phyloP scores from a whole-genome alignment of 2,329 filamentous ascomycete genomes.

The Xylariaceae sp. region DNA sequence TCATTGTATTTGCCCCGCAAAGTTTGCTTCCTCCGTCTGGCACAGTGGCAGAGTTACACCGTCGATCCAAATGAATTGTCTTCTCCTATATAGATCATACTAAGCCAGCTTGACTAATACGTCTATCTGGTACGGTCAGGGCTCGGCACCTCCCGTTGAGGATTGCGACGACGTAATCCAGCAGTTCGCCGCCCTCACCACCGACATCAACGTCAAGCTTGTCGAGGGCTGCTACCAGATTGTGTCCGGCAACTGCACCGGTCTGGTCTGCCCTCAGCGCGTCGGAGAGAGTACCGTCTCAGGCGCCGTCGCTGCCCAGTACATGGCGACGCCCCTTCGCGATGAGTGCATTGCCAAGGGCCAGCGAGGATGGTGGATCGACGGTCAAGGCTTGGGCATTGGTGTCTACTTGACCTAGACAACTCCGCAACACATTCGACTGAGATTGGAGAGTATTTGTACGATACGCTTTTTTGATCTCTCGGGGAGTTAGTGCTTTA shows the following conservation, averaged over 20 bases:
- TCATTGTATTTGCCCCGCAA: background rate
- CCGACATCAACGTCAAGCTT: slow-evolving; percentile 25
- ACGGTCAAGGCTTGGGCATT: slow-evolving; percentile 22
- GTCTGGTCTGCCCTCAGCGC: slow-evolving; percentile 27
- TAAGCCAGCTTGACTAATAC: background rate
- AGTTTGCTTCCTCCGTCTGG: background rate
- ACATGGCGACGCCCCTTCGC: slow-evolving; percentile 23
- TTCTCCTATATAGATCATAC: background rate
- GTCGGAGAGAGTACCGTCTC: slow-evolving; percentile 23
- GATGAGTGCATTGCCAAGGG: slow-evolving; percentile 29
- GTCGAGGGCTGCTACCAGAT: slow-evolving; percentile 25
- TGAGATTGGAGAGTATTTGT: background rate
- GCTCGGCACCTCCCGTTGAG: slow-evolving; percentile 26
- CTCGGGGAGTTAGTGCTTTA: background rate
- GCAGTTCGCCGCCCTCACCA: slow-evolving; percentile 20
- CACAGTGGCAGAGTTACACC: background rate
- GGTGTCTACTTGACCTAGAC: slow-evolving; percentile 27
- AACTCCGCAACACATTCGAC: background rate
- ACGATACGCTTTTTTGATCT: background rate
- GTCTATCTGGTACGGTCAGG: slow-evolving; percentile 10
- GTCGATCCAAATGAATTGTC: background rate
- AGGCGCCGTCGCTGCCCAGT: slow-evolving; percentile 23
- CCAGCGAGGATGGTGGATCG: slow-evolving; percentile 28
- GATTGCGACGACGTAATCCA: slow-evolving; percentile 27
- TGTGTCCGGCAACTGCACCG: slow-evolving; percentile 28